Percentiles rank a stretch among this genome's conserved stretches.
Conservation (phyloP, 345 rosid genomes). For the Trapa bicornis region DNA sequence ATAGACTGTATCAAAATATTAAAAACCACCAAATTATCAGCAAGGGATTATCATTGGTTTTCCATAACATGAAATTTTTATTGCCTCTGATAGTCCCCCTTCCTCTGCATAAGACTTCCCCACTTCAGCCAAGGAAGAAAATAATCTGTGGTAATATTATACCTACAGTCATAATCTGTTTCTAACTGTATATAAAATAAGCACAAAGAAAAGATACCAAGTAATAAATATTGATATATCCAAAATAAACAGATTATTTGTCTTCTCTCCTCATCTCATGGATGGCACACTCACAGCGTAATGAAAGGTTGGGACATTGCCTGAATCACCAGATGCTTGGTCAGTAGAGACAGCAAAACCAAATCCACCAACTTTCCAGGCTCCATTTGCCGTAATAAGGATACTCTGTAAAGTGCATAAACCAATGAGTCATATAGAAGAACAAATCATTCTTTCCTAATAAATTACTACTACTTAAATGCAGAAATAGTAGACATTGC, state of each 20-base stretch:
- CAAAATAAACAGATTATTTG: not conserved
- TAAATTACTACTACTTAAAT: not conserved
- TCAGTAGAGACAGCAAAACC: constrained; percentile 68
- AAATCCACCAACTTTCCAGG: constrained; percentile 99
- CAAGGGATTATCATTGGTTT: not conserved
- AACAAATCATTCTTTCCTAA: not conserved
- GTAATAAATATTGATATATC: not conserved
- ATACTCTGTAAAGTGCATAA: constrained; percentile 47
- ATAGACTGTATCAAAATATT: not conserved
- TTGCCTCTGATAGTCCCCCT: not conserved
- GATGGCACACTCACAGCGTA: constrained; percentile 56
- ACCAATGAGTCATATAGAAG: not conserved
- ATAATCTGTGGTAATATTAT: no score
- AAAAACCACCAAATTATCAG: not conserved
- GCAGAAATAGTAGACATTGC: not conserved
- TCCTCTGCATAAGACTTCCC: not conserved
- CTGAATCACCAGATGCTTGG: constrained; percentile 41
- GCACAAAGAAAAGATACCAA: not conserved
- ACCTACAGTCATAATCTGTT: no score
- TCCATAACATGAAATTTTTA: not conserved
- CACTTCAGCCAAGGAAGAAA: not conserved
- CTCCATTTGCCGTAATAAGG: constrained; percentile 76
- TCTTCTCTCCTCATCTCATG: constrained; percentile 3
- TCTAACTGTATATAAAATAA: no score
- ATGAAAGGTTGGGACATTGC: constrained; percentile 60